Conservation (phyloP, 345 rosid genomes). For the Draba incana region DNA sequence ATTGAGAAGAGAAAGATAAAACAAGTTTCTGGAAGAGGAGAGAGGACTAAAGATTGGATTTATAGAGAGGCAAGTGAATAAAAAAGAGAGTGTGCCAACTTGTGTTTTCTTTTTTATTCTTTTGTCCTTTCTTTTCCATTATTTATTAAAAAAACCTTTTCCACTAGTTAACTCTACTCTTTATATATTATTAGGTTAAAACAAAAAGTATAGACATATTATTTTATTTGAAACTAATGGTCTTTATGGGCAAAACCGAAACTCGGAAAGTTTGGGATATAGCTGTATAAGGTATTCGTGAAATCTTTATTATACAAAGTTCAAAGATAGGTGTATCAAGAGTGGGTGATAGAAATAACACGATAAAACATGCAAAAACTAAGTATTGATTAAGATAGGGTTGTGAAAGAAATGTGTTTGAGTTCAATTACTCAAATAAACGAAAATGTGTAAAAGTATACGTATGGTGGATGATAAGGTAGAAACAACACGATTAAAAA, state of each 20-base stretch:
- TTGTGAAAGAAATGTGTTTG: not conserved
- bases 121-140: slow-evolving; percentile 33
- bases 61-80: slow-evolving; percentile 39
- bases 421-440: not conserved
- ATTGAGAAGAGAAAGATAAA: slow-evolving; percentile 11
- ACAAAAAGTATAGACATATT: not conserved
- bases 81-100: slow-evolving; percentile 44
- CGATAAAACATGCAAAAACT: not conserved
- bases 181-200: too few relatives aligned
- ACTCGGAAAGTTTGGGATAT: slow-evolving; percentile 11
- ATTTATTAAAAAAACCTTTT: not conserved
- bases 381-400: too few relatives aligned
- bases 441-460: not conserved
- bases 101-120: slow-evolving; percentile 37
- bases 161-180: too few relatives aligned
- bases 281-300: slow-evolving; percentile 19
- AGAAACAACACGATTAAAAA: not conserved
- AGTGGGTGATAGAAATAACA: not conserved
- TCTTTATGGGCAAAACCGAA: slow-evolving; percentile 13
- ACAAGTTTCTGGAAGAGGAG: slow-evolving; percentile 24
- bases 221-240: slow-evolving; percentile 12
- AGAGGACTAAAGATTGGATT: slow-evolving; percentile 24
- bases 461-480: not conserved
- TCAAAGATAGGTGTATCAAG: slow-evolving; percentile 1
- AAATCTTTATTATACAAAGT: not conserved